Evolutionary conservation across 108 stramenopile species (phyloP), one percentile per base, ranked within the genome.

Genomic region (Pseudonitzschia multistriata): DNA sequence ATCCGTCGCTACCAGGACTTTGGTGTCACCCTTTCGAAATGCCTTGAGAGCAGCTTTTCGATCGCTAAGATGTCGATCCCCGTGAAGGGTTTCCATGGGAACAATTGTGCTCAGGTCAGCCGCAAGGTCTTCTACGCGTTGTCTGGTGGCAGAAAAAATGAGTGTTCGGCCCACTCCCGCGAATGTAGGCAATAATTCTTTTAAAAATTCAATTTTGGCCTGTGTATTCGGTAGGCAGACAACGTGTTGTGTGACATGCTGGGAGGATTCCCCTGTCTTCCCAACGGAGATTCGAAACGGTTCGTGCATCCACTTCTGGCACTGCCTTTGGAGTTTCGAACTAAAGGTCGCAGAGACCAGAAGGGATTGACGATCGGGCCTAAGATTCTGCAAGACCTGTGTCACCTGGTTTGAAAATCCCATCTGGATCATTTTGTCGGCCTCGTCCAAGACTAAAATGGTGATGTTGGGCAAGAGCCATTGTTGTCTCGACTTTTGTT

Each of bases 401-500:
- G 77, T 61, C 24, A 97, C 88, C 73, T 98, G 97, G 29, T 71
- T 67, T 33, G 92, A 89, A 73, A 99, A 98, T 6, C 95, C 96
- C 71, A 93, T 83, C 30, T 86, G 79, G 14, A 98, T 68, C 80
- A 98, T 81, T 17, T 91, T 83, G 78, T 99, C 98, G 0, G 95
- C 95, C 72, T 99, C 97, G 67, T 99, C 98, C 64, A 99, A 73
- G 11, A 99, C 97, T 13, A 98, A 62, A 61, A 92, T 84, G 3
- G 82, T 82, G 37, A 88, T 81, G 25, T 72, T 65, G 22, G 34
- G 47, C 50, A 85, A 57, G 53, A 83, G 74, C 34, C 82, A 83
- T n/a, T 52, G 24, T 42, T 81, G 79, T 61, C 82, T 85, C 45
- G 66, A 68, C 42, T 79, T 73, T 70, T 78, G 70, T 62, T 81